A percentile compares a stretch with the other conserved stretches of the same genome.
Evolutionary conservation across 148 eudicot genomes (phyloP).

Genomic region (Chenopodium album): DNA sequence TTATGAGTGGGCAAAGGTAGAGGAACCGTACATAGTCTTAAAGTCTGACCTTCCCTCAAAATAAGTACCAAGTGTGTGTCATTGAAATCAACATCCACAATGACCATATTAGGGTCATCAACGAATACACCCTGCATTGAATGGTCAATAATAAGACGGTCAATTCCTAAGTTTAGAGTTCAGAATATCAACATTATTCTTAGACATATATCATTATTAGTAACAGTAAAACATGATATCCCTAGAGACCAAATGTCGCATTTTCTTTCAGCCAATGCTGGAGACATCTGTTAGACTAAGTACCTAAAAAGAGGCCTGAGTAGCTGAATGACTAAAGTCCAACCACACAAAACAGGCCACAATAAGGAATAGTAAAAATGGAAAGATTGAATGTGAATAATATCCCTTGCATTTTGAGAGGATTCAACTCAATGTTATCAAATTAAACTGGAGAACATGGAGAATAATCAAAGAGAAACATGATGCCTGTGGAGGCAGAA

Average conservation of each 20-base stretch:
- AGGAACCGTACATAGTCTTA: constrained; percentile 59
- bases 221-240: neutral
- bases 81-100: constrained; percentile 84
- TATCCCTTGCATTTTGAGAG: neutral
- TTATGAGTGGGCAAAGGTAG: constrained; percentile 60
- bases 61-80: constrained; percentile 69
- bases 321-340: neutral
- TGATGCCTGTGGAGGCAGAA: neutral
- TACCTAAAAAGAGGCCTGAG: neutral
- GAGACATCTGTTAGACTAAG: neutral
- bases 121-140: constrained; percentile 62
- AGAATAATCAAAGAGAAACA: neutral
- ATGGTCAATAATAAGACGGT: constrained; percentile 1
- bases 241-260: neutral
- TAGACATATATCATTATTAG: neutral
- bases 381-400: neutral
- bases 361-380: neutral
- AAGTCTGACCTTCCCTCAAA: constrained; percentile 54
- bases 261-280: neutral
- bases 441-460: neutral
- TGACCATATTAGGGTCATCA: constrained; percentile 58
- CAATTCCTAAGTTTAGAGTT: neutral
- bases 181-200: neutral
- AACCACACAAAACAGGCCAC: neutral
- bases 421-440: neutral